phyloP scores from a whole-genome alignment of 2,329 filamentous ascomycete species.

The Fusarium sp. region DNA sequence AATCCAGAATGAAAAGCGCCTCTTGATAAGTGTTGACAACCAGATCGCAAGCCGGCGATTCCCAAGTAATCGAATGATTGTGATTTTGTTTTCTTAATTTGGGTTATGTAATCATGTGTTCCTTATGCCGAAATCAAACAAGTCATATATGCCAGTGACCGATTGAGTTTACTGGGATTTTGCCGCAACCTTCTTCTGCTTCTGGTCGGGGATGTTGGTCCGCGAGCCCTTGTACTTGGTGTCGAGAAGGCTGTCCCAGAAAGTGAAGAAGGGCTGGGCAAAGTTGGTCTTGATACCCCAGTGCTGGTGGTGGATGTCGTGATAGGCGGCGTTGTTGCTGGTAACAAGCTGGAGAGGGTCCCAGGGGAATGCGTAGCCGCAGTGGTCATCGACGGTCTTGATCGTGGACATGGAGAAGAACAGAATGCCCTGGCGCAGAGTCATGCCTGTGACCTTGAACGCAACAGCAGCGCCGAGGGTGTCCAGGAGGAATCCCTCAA shows the following conservation, averaged over 20 bases:
- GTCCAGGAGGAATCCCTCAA: slow-evolving; percentile 95
- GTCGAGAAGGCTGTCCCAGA: slow-evolving; percentile 88
- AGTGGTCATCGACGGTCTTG: slow-evolving; percentile 98
- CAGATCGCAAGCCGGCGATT: slow-evolving; percentile 42
- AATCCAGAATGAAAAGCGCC: slow-evolving; percentile 35
- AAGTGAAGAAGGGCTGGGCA: slow-evolving; percentile 92
- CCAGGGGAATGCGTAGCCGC: slow-evolving; percentile 95
- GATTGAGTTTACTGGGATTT: slow-evolving; percentile 31
- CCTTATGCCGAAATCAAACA: slow-evolving; percentile 42
- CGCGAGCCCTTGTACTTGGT: slow-evolving; percentile 85
- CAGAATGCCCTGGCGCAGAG: slow-evolving; percentile 85
- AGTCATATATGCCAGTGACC: slow-evolving; percentile 45
- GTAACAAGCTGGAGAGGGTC: slow-evolving; percentile 94
- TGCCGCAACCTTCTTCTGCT: slow-evolving; percentile 40
- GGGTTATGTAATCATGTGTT: slow-evolving; percentile 38
- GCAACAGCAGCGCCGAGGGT: slow-evolving; percentile 88
- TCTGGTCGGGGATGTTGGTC: slow-evolving; percentile 58
- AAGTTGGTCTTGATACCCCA: slow-evolving; percentile 99
- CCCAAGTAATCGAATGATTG: slow-evolving; percentile 18
- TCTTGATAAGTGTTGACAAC: slow-evolving; percentile 22
- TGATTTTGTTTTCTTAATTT: slow-evolving; percentile 32
- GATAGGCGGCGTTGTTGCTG: slow-evolving; percentile 95
- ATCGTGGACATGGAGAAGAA: slow-evolving; percentile 92
- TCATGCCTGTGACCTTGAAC: slow-evolving; percentile 87
- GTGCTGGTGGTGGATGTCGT: slow-evolving; percentile 98